Percentiles rank a stretch among this genome's conserved stretches.
Conservation (phyloP, 129 eudicot species). For the Pittosporum tobira region DNA sequence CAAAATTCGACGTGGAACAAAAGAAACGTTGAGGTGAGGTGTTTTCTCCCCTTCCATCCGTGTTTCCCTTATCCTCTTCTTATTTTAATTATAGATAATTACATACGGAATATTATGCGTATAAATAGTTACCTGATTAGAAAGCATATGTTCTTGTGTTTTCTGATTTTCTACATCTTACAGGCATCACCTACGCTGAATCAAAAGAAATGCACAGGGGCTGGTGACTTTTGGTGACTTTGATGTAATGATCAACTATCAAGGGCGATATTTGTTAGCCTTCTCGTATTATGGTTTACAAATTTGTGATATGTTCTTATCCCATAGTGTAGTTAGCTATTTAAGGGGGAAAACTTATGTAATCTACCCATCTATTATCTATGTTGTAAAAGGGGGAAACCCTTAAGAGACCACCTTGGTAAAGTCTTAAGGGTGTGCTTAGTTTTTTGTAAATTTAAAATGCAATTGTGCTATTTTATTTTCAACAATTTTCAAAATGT, state of each 20-base stretch:
- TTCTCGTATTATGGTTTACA: no score
- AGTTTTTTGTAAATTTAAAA: no score
- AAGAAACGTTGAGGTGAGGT: slow-evolving; percentile 99
- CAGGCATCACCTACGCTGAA: slow-evolving; percentile 92
- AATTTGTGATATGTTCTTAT: background rate
- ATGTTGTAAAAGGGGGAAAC: no score
- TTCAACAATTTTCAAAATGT: no score
- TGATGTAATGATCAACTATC: background rate
- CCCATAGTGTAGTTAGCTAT: no score
- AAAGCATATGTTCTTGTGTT: background rate
- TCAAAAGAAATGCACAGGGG: background rate
- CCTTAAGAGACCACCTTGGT: no score
- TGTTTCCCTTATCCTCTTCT: background rate
- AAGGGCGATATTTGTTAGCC: background rate
- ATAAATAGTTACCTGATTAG: background rate
- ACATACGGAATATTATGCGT: background rate
- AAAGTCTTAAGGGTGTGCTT: no score
- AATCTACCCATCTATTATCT: no score
- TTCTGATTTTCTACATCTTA: slow-evolving; percentile 9
- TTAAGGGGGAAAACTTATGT: no score
- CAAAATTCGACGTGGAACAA: slow-evolving; percentile 91
- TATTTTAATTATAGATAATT: background rate
- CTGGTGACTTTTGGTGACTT: background rate
- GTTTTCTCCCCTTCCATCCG: background rate
- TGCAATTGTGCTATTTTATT: no score